phyloP scores from a whole-genome alignment of 768 basidiomycete species.

The Tricholoma sp. region DNA sequence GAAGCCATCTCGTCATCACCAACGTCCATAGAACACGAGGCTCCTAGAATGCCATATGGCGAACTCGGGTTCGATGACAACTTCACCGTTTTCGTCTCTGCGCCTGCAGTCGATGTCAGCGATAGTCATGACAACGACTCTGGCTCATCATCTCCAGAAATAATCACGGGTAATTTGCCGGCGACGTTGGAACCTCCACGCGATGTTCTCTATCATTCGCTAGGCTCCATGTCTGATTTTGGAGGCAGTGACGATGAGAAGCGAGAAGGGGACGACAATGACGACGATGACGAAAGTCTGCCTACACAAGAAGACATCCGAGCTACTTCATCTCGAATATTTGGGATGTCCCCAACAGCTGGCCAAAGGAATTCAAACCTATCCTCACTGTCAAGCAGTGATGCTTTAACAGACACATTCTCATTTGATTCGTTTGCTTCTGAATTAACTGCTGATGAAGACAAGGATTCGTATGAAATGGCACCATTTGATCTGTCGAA shows the following conservation, averaged over 20 bases:
- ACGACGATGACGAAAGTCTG: slow-evolving; percentile 26
- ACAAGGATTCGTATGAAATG: slow-evolving; percentile 24
- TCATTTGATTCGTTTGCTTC: slow-evolving; percentile 1
- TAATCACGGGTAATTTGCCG: slow-evolving; percentile 12
- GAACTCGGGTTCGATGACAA: slow-evolving; percentile 61
- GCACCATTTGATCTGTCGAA: slow-evolving; percentile 57
- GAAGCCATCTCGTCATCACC: slow-evolving; percentile 23
- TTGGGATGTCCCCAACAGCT: slow-evolving; percentile 25
- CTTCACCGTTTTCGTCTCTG: slow-evolving; percentile 71
- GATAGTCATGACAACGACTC: slow-evolving; percentile 13
- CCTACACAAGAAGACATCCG: slow-evolving; percentile 46
- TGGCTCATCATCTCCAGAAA: slow-evolving; percentile 18
- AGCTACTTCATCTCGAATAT: slow-evolving; percentile 45
- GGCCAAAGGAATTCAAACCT: neutral
- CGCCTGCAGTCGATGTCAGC: slow-evolving; percentile 26
- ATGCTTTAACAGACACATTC: neutral
- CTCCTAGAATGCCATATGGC: neutral
- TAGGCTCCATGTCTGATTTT: slow-evolving; percentile 59
- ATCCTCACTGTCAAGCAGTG: neutral
- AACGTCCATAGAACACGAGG: slow-evolving; percentile 12
- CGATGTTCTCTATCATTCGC: slow-evolving; percentile 39
- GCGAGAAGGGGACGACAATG: slow-evolving; percentile 15
- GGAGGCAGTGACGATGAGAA: slow-evolving; percentile 35
- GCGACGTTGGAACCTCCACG: slow-evolving; percentile 14
- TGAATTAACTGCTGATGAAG: slow-evolving; percentile 1